Evolutionary conservation across 1,284 basidiomycete genomes (phyloP).

Genomic region (Ganoderma lucidum): DNA sequence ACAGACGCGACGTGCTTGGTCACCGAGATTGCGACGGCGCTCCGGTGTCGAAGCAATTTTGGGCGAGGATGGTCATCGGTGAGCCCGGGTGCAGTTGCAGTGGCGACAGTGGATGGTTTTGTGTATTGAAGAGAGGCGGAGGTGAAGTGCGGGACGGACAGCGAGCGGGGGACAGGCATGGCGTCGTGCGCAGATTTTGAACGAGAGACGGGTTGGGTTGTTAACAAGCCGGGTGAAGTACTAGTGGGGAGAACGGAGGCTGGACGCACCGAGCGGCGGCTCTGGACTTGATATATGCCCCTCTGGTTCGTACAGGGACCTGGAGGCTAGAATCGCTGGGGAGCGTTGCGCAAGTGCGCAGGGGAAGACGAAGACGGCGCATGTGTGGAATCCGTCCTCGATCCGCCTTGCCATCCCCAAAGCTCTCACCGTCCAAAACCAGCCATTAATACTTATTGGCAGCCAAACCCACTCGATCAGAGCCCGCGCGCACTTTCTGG

Average conservation of each 20-base stretch:
- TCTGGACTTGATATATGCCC: not conserved
- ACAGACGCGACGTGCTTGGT: slow-evolving; percentile 14
- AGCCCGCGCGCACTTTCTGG: not conserved
- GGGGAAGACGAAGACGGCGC: not conserved
- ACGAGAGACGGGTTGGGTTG: not conserved
- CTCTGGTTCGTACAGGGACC: not conserved
- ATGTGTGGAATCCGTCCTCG: not conserved
- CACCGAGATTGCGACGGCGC: slow-evolving; percentile 27
- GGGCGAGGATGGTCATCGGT: slow-evolving; percentile 23
- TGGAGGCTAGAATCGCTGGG: not conserved
- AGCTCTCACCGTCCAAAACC: slow-evolving; percentile 26
- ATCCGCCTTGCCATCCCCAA: slow-evolving; percentile 25
- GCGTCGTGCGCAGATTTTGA: slow-evolving; percentile 13
- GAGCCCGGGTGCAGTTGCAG: slow-evolving; percentile 17
- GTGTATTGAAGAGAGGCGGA: slow-evolving; percentile 11
- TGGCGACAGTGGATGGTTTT: slow-evolving; percentile 21
- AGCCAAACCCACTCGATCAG: slow-evolving; percentile 11
- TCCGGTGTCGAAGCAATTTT: slow-evolving; percentile 35
- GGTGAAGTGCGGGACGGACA: slow-evolving; percentile 38
- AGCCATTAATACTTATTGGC: not conserved
- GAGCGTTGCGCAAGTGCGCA: slow-evolving; percentile 14
- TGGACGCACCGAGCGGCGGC: slow-evolving; percentile 3
- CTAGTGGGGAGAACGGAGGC: not conserved
- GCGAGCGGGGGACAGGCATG: slow-evolving; percentile 42
- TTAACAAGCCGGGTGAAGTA: slow-evolving; percentile 1